Evolutionary conservation across 805 yeast species (phyloP).

Genomic region (Yarrowia hollandica): DNA sequence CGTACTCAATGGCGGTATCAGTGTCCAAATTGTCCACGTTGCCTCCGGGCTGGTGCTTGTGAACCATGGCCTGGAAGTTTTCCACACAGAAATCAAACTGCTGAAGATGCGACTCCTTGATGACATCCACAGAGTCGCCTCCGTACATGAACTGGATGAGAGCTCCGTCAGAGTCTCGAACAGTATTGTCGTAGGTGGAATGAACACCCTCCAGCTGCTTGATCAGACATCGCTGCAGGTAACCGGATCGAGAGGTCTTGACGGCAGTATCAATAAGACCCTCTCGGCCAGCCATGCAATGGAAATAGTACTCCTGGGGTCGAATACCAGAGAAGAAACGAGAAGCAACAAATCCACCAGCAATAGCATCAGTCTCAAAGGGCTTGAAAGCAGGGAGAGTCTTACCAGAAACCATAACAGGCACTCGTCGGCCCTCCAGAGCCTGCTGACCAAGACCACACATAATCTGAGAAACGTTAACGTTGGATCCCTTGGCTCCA

Average conservation of each 20-base stretch:
- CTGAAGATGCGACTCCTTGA: constrained; percentile 90
- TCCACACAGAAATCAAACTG: constrained; percentile 92
- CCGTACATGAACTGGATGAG: constrained; percentile 94
- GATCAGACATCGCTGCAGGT: constrained; percentile 95
- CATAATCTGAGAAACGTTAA: constrained; percentile 98
- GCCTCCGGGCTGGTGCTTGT: constrained; percentile 82
- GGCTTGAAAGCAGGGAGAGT: constrained; percentile 96
- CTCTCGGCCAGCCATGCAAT: constrained; percentile 99
- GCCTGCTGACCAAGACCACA: constrained; percentile 99
- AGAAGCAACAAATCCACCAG: constrained; percentile 97
- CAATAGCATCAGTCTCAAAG: constrained; percentile 93
- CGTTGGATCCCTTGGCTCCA: constrained; percentile 99
- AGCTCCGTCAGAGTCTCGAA: constrained; percentile 93
- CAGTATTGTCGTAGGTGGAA: constrained; percentile 89
- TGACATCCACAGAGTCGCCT: constrained; percentile 94
- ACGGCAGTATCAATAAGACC: constrained; percentile 99
- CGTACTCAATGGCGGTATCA: constrained; percentile 73
- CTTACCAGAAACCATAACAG: constrained; percentile 98
- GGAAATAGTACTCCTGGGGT: constrained; percentile 99
- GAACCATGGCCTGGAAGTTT: constrained; percentile 81
- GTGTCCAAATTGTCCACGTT: constrained; percentile 74
- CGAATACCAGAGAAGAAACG: constrained; percentile 96
- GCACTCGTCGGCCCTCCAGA: constrained; percentile 98
- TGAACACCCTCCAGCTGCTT: constrained; percentile 98
- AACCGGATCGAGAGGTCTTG: constrained; percentile 97